A percentile compares a stretch with the other conserved stretches of the same genome.
Evolutionary conservation across 2,329 filamentous ascomycete species (phyloP).

Genomic region (Neodidymelliopsis sp.): DNA sequence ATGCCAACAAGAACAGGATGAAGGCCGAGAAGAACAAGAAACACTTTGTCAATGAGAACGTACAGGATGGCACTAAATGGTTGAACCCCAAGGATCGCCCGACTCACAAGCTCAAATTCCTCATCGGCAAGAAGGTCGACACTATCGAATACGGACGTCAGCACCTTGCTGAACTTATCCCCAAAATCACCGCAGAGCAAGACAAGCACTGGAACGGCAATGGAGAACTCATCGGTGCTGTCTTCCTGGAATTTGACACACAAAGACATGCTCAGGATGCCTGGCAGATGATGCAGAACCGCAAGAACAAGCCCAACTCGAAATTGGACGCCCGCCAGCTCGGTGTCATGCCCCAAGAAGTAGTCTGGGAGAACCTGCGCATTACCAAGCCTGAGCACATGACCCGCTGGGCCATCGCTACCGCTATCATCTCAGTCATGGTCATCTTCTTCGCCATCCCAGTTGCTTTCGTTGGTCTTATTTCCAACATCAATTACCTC

Average conservation of each 20-base stretch:
- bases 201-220: conserved; percentile 71
- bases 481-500: conserved; percentile 57
- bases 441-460: conserved; percentile 58
- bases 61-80: conserved; percentile 54
- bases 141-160: conserved; percentile 85
- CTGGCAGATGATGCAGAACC: conserved; percentile 68
- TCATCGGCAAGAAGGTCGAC: conserved; percentile 60
- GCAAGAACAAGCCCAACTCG: conserved; percentile 44
- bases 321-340: conserved; percentile 52
- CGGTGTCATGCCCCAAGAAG: conserved; percentile 55
- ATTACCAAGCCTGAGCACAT: conserved; percentile 46
- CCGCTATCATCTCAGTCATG: conserved; percentile 50
- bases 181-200: conserved; percentile 73
- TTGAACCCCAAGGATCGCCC: conserved; percentile 51
- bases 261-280: conserved; percentile 87
- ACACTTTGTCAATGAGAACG: conserved; percentile 52
- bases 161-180: conserved; percentile 75
- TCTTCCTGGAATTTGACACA: conserved; percentile 86
- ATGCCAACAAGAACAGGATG: conserved; percentile 70
- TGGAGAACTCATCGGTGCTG: conserved; percentile 72
- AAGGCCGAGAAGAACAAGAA: conserved; percentile 65
- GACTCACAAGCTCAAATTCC: conserved; percentile 51
- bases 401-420: conserved; percentile 43
- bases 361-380: conserved; percentile 57
- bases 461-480: conserved; percentile 53